These are phyloP conservation scores for Phaeolepiota aurea DNA, from an alignment of 768 basidiomycete genomes.

Conservation along the genomic window DNA sequence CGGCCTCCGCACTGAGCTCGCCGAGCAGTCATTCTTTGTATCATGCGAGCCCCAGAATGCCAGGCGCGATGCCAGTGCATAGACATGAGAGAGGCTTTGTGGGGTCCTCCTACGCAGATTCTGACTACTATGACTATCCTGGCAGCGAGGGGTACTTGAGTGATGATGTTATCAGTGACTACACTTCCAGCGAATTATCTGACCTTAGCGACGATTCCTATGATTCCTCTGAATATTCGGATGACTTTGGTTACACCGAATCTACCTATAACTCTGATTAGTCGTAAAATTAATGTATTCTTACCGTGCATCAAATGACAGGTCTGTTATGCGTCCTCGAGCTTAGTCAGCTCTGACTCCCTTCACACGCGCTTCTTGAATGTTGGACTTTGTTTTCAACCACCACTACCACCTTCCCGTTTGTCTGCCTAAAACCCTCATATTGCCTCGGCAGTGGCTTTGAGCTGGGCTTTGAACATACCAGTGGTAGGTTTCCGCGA, in stretches of 20 bases:
- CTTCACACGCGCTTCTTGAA: neutral
- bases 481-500: constrained; percentile 1
- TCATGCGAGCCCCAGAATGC: neutral
- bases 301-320: no score
- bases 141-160: neutral
- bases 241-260: no score
- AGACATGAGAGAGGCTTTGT: neutral
- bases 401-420: neutral
- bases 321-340: no score
- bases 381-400: neutral
- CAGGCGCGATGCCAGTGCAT: neutral
- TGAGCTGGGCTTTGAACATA: neutral
- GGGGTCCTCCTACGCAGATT: neutral
- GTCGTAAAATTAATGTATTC: neutral
- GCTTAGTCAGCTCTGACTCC: neutral
- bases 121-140: neutral
- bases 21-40: neutral
- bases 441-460: neutral
- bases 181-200: neutral
- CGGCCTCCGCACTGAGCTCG: neutral
- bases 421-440: neutral
- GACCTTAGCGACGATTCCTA: neutral
- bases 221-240: neutral
- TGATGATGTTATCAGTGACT: neutral
- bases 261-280: no score